A percentile compares a stretch with the other conserved stretches of the same genome.
Evolutionary conservation across 345 rosid species (phyloP).

Genomic region (Hypericum androsaemum): DNA sequence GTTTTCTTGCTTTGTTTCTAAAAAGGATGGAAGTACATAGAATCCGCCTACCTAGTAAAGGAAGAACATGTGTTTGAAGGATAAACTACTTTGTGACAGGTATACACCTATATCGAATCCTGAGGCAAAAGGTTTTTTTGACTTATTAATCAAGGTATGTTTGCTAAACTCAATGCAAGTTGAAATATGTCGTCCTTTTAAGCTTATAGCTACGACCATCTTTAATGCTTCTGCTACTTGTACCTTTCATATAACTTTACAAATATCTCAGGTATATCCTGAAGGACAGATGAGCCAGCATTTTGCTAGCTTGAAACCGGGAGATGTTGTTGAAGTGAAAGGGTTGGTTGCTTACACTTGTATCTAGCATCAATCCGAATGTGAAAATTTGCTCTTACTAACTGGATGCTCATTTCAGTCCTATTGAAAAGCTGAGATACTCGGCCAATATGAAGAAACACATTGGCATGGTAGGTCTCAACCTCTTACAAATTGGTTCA

Average conservation of each 20-base stretch:
- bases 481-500: no score
- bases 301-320: slow-evolving; percentile 87
- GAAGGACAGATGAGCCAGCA: slow-evolving; percentile 99
- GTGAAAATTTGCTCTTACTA: background rate
- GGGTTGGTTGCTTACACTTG: slow-evolving; percentile 38
- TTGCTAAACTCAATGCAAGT: no score
- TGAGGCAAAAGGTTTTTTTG: slow-evolving; percentile 78
- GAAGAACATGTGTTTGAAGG: no score
- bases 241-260: background rate
- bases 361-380: background rate
- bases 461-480: slow-evolving; percentile 77
- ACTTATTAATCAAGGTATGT: slow-evolving; percentile 74
- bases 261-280: slow-evolving; percentile 66
- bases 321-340: slow-evolving; percentile 83
- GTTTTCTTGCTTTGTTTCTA: no score
- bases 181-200: background rate
- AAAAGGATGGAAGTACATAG: no score
- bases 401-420: slow-evolving; percentile 46
- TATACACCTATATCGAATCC: slow-evolving; percentile 95
- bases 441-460: slow-evolving; percentile 91
- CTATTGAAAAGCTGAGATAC: slow-evolving; percentile 80
- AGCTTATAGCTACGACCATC: background rate
- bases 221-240: slow-evolving; percentile 3
- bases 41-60: no score
- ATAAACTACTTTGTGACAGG: slow-evolving; percentile 23